Evolutionary conservation across 2,329 filamentous ascomycete species (phyloP).

Genomic region (Beauveria varroae): DNA sequence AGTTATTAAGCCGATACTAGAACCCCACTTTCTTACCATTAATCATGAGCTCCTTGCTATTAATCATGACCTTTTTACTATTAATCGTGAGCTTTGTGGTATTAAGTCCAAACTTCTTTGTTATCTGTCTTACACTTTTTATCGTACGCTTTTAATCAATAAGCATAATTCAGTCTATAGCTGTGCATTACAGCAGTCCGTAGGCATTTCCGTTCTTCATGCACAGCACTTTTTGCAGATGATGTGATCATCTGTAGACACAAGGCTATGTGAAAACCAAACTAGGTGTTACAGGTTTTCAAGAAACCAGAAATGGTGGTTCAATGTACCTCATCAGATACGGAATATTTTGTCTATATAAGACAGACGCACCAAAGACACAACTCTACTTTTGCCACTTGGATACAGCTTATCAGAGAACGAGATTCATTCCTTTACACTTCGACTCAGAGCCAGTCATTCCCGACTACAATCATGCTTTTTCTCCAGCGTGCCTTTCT

Average conservation of each 20-base stretch:
- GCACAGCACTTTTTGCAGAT: not conserved
- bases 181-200: not conserved
- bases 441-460: not conserved
- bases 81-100: too few species aligned
- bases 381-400: not conserved
- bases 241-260: not conserved
- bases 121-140: not conserved
- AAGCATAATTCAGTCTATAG: not conserved
- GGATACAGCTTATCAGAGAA: not conserved
- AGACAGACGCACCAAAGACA: not conserved
- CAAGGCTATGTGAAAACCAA: not conserved
- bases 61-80: too few species aligned
- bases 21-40: too few species aligned
- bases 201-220: not conserved
- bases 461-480: not conserved
- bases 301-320: too few species aligned
- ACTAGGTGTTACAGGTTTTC: too few species aligned
- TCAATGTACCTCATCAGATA: not conserved
- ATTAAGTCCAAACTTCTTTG: not conserved
- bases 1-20: too few species aligned
- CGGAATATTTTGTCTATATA: not conserved
- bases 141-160: not conserved
- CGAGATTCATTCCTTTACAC: not conserved
- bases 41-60: too few species aligned
- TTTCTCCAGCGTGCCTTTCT: not conserved